These are phyloP conservation scores for Escallonia herrerae DNA, from an alignment of 129 eudicot species.

Conservation along the genomic window DNA sequence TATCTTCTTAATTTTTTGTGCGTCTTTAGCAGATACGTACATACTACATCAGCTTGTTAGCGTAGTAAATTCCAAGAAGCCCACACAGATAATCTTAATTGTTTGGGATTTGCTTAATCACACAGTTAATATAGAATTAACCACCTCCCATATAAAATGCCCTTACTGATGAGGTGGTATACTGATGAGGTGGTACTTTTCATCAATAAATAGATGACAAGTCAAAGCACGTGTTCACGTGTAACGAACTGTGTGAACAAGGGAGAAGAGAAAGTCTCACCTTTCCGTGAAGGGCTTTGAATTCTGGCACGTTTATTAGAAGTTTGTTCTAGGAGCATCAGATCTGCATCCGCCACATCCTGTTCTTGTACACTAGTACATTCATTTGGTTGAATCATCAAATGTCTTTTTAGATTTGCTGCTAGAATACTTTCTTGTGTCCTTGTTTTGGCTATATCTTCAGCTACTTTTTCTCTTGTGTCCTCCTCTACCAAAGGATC, in stretches of 20 bases:
- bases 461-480: slow-evolving; percentile 24
- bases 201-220: neutral
- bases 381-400: slow-evolving; percentile 18
- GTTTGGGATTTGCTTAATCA: no score
- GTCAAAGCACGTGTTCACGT: neutral
- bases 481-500: slow-evolving; percentile 22
- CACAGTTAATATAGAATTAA: no score
- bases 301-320: slow-evolving; percentile 10
- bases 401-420: slow-evolving; percentile 12
- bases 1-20: no score
- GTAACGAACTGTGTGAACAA: neutral
- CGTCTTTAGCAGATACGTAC: no score
- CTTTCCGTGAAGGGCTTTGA: slow-evolving; percentile 22
- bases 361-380: slow-evolving; percentile 8
- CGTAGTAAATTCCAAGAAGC: no score
- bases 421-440: slow-evolving; percentile 31
- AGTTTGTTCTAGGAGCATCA: slow-evolving; percentile 18
- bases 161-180: neutral
- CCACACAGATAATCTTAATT: no score
- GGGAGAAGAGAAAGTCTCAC: slow-evolving; percentile 19
- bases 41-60: no score
- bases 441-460: slow-evolving; percentile 36
- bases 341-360: slow-evolving; percentile 11
- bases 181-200: no score
- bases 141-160: neutral